Evolutionary conservation across 495 filamentous ascomycete genomes (phyloP).

Genomic region (Aspergillus cristatus): DNA sequence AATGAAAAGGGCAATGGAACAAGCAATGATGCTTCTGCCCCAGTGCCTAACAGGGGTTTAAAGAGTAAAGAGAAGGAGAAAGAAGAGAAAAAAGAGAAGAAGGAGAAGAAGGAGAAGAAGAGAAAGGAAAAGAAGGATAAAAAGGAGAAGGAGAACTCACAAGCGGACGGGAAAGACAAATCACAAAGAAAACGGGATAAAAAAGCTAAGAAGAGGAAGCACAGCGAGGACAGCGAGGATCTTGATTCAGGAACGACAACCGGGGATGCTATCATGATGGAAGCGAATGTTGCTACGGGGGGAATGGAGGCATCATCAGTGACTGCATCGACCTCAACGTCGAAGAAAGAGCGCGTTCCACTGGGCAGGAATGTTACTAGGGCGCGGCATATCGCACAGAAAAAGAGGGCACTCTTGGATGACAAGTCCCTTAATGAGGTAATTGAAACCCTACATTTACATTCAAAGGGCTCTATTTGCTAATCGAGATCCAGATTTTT

Average conservation of each 20-base stretch:
- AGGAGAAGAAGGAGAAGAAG: no score
- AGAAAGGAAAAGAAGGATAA: background rate
- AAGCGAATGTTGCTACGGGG: conserved; percentile 8
- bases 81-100: no score
- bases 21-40: background rate
- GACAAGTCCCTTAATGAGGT: conserved; percentile 69
- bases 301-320: conserved; percentile 12
- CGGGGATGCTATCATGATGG: conserved; percentile 6
- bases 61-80: no score
- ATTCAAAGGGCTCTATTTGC: conserved; percentile 5
- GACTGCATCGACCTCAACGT: conserved; percentile 21
- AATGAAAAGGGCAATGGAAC: conserved; percentile 6
- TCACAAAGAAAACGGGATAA: conserved; percentile 5
- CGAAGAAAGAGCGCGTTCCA: conserved; percentile 34
- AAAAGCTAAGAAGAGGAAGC: conserved; percentile 30
- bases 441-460: conserved; percentile 8
- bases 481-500: conserved; percentile 55
- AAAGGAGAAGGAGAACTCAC: background rate
- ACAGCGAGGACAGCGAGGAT: conserved; percentile 33
- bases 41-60: no score
- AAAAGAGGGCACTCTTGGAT: conserved; percentile 64
- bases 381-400: conserved; percentile 66
- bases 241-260: conserved; percentile 4
- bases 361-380: conserved; percentile 54
- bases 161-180: conserved; percentile 13